Conservation (phyloP, 768 basidiomycete species). For the Mycena rosella region DNA sequence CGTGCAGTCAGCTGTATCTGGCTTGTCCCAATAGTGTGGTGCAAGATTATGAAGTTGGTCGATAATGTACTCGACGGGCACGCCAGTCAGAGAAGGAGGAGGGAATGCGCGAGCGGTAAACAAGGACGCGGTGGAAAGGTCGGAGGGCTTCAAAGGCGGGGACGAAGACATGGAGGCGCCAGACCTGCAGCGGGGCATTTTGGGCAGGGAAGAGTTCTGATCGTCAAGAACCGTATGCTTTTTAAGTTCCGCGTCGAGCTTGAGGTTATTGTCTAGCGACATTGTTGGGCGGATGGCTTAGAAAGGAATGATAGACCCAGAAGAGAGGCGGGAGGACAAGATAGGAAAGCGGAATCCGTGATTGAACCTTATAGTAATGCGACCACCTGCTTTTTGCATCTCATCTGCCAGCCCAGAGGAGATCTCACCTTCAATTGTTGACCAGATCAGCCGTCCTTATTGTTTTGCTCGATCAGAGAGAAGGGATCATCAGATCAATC, state of each 20-base stretch:
- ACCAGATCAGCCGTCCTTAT: conserved; percentile 9
- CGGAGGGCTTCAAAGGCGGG: conserved; percentile 32
- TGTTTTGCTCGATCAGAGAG: conserved; percentile 25
- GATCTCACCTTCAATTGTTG: conserved; percentile 23
- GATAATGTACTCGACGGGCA: conserved; percentile 81
- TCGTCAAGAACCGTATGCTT: conserved; percentile 10
- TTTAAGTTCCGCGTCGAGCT: conserved; percentile 24
- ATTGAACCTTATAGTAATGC: conserved; percentile 31
- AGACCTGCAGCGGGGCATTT: conserved; percentile 39
- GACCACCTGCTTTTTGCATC: conserved; percentile 8
- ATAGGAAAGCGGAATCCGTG: conserved; percentile 19
- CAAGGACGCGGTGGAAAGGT: conserved; percentile 42
- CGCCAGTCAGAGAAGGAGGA: conserved; percentile 69
- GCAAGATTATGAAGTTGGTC: conserved; percentile 77
- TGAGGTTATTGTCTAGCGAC: conserved; percentile 30
- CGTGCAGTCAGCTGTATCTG: conserved; percentile 84
- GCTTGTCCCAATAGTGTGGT: conserved; percentile 78
- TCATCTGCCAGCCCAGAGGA: conserved; percentile 12
- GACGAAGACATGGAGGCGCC: conserved; percentile 29
- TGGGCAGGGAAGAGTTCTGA: conserved; percentile 28
- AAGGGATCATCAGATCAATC: conserved; percentile 6
- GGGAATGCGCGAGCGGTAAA: conserved; percentile 74
- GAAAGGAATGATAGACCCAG: conserved; percentile 27
- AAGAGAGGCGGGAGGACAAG: conserved; percentile 19
- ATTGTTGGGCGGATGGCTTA: conserved; percentile 11